A percentile compares a stretch with the other conserved stretches of the same genome.
Evolutionary conservation across 2,329 filamentous ascomycete genomes (phyloP).

Genomic region (Drechslerella stenobrocha): DNA sequence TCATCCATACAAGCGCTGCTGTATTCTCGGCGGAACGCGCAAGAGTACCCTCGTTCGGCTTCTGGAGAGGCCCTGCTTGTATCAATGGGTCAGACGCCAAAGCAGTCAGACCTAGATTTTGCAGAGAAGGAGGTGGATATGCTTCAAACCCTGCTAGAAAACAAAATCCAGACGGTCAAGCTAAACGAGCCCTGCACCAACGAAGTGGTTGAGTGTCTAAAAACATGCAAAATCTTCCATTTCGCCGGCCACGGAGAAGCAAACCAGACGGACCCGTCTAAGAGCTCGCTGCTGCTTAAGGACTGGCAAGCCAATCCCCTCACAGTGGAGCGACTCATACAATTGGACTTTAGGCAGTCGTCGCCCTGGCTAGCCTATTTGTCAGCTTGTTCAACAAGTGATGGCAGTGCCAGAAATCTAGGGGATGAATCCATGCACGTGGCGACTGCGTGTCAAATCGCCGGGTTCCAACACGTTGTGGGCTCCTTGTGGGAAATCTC

Average conservation of each 20-base stretch:
- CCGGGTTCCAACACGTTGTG: constrained; percentile 49
- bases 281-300: constrained; percentile 53
- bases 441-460: constrained; percentile 9
- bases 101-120: constrained; percentile 6
- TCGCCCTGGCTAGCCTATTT: constrained; percentile 17
- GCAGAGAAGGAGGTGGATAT: constrained; percentile 6
- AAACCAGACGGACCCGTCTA: constrained; percentile 53
- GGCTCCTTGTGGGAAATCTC: constrained; percentile 57
- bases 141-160: constrained; percentile 3
- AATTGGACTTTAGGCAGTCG: not conserved
- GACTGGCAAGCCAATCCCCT: constrained; percentile 9
- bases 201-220: constrained; percentile 52
- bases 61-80: constrained; percentile 53
- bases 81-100: constrained; percentile 54
- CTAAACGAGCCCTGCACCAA: constrained; percentile 26
- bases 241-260: constrained; percentile 56
- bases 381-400: constrained; percentile 21
- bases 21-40: constrained; percentile 48
- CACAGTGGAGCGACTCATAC: not conserved
- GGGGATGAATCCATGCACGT: constrained; percentile 14
- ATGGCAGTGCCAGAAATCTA: not conserved
- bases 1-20: constrained; percentile 55
- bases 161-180: not conserved
- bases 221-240: constrained; percentile 46
- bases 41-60: not conserved